Evolutionary conservation across 2,329 filamentous ascomycete species (phyloP).

Genomic region (Trichoderma semiorbis): DNA sequence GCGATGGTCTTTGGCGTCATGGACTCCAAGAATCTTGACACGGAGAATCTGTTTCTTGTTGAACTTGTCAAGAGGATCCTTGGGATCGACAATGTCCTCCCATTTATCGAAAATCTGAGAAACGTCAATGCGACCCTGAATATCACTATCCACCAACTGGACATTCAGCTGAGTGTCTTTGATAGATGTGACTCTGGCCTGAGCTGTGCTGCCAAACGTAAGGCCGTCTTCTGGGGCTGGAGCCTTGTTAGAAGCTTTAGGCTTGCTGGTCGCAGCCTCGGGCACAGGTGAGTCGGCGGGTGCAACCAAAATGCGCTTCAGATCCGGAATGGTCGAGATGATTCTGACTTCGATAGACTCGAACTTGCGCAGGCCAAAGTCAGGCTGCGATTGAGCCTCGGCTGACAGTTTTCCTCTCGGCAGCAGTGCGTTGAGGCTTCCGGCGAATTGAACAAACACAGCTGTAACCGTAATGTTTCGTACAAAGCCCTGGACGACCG

Average conservation of each 20-base stretch:
- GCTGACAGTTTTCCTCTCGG: constrained; percentile 73
- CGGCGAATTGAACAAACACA: constrained; percentile 84
- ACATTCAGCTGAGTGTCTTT: constrained; percentile 94
- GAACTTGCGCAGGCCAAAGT: constrained; percentile 75
- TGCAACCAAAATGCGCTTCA: constrained; percentile 62
- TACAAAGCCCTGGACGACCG: constrained; percentile 72
- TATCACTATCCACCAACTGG: constrained; percentile 64
- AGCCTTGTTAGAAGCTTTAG: constrained; percentile 31
- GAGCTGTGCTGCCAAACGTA: constrained; percentile 66
- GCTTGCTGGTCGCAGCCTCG: constrained; percentile 38
- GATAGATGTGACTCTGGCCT: constrained; percentile 75
- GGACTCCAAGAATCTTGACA: constrained; percentile 78
- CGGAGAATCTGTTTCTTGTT: constrained; percentile 65
- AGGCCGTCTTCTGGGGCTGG: constrained; percentile 63
- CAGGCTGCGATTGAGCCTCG: constrained; percentile 63
- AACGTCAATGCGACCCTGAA: constrained; percentile 89
- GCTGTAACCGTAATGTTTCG: constrained; percentile 78
- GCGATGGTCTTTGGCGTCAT: constrained; percentile 84
- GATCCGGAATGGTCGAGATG: constrained; percentile 65
- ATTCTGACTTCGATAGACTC: constrained; percentile 74
- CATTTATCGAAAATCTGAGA: constrained; percentile 87
- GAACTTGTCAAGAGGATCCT: constrained; percentile 72
- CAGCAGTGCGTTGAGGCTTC: constrained; percentile 71
- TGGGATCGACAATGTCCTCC: constrained; percentile 81
- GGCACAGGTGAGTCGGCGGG: constrained; percentile 42